phyloP scores from a whole-genome alignment of 768 basidiomycete species.

The Mycena haematopus region DNA sequence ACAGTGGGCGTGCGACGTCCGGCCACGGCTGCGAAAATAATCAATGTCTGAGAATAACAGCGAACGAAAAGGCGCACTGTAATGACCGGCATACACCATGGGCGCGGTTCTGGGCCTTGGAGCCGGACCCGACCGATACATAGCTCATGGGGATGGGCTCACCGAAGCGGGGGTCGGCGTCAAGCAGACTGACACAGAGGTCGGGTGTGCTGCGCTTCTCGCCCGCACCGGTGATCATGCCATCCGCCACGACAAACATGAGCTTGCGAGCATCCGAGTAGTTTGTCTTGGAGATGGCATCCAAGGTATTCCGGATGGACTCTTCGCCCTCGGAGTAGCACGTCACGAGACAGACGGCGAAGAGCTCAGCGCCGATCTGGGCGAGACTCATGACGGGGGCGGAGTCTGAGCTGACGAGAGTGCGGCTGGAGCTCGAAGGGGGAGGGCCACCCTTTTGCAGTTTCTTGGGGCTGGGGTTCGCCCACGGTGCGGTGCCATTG shows the following conservation, averaged over 20 bases:
- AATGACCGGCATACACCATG: constrained; percentile 99
- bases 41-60: constrained; percentile 6
- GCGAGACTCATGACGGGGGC: constrained; percentile 81
- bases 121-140: constrained; percentile 86
- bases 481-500: constrained; percentile 95
- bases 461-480: constrained; percentile 58
- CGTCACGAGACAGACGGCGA: constrained; percentile 94
- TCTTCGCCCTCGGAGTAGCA: constrained; percentile 98
- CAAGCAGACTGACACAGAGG: constrained; percentile 89
- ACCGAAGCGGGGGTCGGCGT: constrained; percentile 94
- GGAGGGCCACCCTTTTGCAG: constrained; percentile 46
- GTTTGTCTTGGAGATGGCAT: constrained; percentile 88
- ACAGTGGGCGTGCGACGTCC: constrained; percentile 94
- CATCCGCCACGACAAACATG: constrained; percentile 93
- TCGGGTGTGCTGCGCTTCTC: constrained; percentile 97
- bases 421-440: constrained; percentile 62
- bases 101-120: constrained; percentile 92
- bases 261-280: constrained; percentile 95
- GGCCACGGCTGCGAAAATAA: constrained; percentile 60
- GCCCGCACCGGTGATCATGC: constrained; percentile 98
- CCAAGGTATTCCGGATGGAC: constrained; percentile 87
- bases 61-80: constrained; percentile 66
- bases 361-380: constrained; percentile 92
- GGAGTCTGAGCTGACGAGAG: constrained; percentile 58
- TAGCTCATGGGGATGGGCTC: constrained; percentile 96